These are phyloP conservation scores for Penicillium macrosclerotiorum DNA, from an alignment of 495 filamentous ascomycete species.

Conservation along the genomic window DNA sequence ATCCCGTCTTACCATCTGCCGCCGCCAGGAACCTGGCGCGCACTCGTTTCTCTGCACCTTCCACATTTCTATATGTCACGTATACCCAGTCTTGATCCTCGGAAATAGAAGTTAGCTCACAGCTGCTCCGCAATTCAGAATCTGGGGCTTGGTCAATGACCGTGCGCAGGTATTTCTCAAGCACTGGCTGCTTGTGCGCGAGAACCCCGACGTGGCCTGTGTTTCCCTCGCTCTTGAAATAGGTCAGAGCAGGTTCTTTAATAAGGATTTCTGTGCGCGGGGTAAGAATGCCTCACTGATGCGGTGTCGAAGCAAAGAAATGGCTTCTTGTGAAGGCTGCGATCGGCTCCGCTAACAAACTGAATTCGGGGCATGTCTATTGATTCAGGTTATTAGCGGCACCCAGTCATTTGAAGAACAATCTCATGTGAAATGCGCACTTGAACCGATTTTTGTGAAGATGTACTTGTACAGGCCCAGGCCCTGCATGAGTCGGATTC, in stretches of 20 bases:
- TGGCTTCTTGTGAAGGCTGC: background rate
- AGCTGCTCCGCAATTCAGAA: conserved; percentile 35
- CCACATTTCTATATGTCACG: conserved; percentile 31
- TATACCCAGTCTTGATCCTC: conserved; percentile 32
- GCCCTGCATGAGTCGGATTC: conserved; percentile 44
- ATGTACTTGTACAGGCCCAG: conserved; percentile 43
- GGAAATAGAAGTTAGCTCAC: conserved; percentile 26
- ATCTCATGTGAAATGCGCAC: conserved; percentile 8
- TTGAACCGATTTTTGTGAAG: conserved; percentile 30
- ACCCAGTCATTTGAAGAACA: background rate
- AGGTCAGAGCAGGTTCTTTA: conserved; percentile 4
- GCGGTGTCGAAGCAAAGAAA: conserved; percentile 9
- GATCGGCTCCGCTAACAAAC: conserved; percentile 25
- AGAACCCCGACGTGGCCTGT: conserved; percentile 14
- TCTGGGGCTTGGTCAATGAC: conserved; percentile 21
- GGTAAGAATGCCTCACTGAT: background rate
- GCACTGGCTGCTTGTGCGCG: conserved; percentile 16
- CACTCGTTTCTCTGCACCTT: conserved; percentile 23
- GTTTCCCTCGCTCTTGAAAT: conserved; percentile 6
- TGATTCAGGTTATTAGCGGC: background rate
- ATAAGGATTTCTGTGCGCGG: too few species aligned
- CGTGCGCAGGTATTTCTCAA: conserved; percentile 27
- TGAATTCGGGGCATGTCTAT: conserved; percentile 26
- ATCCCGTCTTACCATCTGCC: conserved; percentile 52
- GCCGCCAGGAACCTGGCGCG: conserved; percentile 42